Base-by-base conservation (phyloP, 2,329 filamentous ascomycete species). In the Aspergillus puulaauensis region DNA sequence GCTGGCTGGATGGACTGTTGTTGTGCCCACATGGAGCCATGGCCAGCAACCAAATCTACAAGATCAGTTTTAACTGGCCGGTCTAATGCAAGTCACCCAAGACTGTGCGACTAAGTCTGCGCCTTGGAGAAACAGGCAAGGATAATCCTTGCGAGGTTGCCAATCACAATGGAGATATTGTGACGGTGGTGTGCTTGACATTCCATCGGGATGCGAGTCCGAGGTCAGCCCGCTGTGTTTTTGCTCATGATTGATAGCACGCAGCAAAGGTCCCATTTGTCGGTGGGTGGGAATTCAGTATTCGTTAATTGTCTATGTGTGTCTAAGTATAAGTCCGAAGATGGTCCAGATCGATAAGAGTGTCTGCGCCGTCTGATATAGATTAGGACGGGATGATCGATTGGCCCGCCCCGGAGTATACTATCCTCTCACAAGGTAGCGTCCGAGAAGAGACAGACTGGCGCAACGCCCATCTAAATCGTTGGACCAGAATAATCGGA, bases 81-180 rank as follows among this genome's bases (percentile, higher is more conserved):
- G 51, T 40, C 51, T 53, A 35, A 39, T 53, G 51, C 51, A 40
- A 53, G 51, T 53, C 51, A 53, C 41, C 46, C 51, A 43, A 31
- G 14, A 43, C 11, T 44, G 41, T 21, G 41, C 51, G 12, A 37
- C 52, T 54, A 54, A 43, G 2, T 40, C 43, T 54, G 52, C 52
- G 41, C 24, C 35, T 41, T 54, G 23, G 14, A 33, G 41, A 54
- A 54, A 15, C 27, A 9, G 37, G 52, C 17, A 46, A 35, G 52
- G 52, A 54, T 54, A 23, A 8, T 47, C 52, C 52, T 37, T 12
- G 23, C 44, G 2, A 21, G 9, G 6, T 15, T 11, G 17, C 52
- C 44, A 54, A 54, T 48, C 37, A 43, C 27, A 24, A 27, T 47
- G 43, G 19, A 27, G 15, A 21, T 46, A 6, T 4, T 15, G 15